Evolutionary conservation across 192 early-diverging fungal species (phyloP), one percentile per base, ranked within the genome.

Genomic region (Coemansia sp.): DNA sequence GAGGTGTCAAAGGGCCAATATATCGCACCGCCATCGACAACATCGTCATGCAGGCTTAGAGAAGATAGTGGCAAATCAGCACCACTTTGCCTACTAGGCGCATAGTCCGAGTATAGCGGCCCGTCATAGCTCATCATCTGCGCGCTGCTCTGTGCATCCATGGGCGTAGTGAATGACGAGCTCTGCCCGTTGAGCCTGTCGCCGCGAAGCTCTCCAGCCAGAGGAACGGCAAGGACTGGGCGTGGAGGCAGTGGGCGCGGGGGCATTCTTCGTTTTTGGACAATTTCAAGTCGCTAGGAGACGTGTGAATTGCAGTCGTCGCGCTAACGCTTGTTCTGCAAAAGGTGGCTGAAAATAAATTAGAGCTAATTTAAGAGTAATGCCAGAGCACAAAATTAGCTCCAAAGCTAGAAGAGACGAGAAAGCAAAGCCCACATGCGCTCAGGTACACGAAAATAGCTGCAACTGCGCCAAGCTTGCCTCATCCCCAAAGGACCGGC

Each of bases 1-100:
- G 51, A 2, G 3, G 4, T 28, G n/a, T 23, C 43, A 21, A 34
- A 69, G 10, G 67, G 60, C 67, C 67, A 69, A 53, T 63, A 33
- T 1, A 69, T 40, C 5, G 53, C 21, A 34, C 67, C 60, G 7
- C 34, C 51, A 23, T 56, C 48, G 18, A 57, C 67, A 43, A 62
- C 34, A 33, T 40, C 48, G 51, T 24, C 59, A 14, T 62, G 51
- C 33, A 68, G 40, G 28, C 36, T 26, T 53, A 73, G 39, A 5
- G 71, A 59, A 13, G 53, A 55, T 16, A 66, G 18, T 8, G 24
- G 57, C 33, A 55, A 23, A 14, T 55, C 50, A 2, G 39, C 11
- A 9, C 53, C 33, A 33, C 26, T 36, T 20, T 36, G 40, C 3
- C 55, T 45, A 8, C 28, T 37, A 58, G 56, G 9, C 9, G 33